Percentiles rank a stretch among this genome's conserved stretches.
Evolutionary conservation across 371 early-diverging fungal species (phyloP).

Genomic region (Sporodiniella umbellata): DNA sequence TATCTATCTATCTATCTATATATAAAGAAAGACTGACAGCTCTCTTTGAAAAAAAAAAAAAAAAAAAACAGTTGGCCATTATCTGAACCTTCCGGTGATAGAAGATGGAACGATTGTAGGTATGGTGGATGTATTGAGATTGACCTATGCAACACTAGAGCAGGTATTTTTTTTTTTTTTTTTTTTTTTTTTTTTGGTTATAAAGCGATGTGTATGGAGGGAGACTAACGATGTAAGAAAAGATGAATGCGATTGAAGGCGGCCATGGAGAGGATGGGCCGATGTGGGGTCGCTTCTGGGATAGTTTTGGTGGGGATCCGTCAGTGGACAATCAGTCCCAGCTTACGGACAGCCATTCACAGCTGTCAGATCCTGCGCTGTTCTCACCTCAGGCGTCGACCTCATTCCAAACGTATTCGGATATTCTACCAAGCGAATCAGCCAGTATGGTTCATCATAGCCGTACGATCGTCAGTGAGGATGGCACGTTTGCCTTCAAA

Average conservation of each 20-base stretch:
- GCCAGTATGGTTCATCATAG: slow-evolving; percentile 43
- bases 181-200: too few species aligned
- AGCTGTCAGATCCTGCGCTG: slow-evolving; percentile 7
- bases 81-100: slow-evolving; percentile 92
- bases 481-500: slow-evolving; percentile 70
- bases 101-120: slow-evolving; percentile 76
- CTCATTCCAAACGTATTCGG: slow-evolving; percentile 38
- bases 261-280: slow-evolving; percentile 21
- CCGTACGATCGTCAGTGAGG: too few species aligned
- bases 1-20: not conserved
- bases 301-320: slow-evolving; percentile 48
- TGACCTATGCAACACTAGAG: slow-evolving; percentile 76
- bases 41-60: too few species aligned
- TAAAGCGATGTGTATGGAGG: too few species aligned
- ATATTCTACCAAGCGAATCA: slow-evolving; percentile 44
- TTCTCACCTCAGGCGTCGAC: slow-evolving; percentile 40
- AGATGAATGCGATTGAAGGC: not conserved
- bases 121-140: slow-evolving; percentile 87
- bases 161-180: too few species aligned
- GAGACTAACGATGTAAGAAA: too few species aligned
- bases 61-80: slow-evolving; percentile 72
- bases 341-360: slow-evolving; percentile 27
- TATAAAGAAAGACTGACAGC: too few species aligned
- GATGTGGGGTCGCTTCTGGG: slow-evolving; percentile 50
- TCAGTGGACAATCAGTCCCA: slow-evolving; percentile 41